Conservation (phyloP, 139 green algal species). For the Coelastrella sp. region DNA sequence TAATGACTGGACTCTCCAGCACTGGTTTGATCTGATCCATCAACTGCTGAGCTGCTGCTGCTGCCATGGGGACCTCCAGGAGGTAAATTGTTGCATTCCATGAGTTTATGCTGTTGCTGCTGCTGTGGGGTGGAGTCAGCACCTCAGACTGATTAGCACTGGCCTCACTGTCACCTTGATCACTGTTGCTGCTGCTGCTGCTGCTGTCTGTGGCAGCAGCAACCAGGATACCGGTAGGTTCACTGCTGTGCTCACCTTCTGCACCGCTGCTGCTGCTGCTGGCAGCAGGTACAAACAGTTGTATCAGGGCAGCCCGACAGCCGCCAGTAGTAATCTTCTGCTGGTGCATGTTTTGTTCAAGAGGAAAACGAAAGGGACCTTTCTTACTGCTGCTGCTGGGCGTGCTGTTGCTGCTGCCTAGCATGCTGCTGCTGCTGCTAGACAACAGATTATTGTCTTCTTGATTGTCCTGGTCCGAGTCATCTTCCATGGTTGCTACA, state of each 20-base stretch:
- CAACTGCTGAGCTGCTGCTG: neutral
- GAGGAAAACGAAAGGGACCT: neutral
- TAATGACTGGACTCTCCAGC: neutral
- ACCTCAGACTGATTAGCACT: neutral
- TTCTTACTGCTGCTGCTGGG: neutral
- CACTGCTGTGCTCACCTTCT: too few species aligned
- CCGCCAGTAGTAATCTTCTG: neutral
- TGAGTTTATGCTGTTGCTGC: neutral
- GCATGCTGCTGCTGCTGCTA: too few species aligned
- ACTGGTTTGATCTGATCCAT: neutral
- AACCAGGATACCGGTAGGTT: too few species aligned
- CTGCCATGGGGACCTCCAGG: neutral
- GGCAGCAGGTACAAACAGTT: slow-evolving; percentile 26
- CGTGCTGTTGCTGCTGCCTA: neutral
- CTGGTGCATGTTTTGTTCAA: neutral
- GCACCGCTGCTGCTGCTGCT: neutral
- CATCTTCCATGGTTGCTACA: neutral
- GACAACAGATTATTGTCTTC: too few species aligned
- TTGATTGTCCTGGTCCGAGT: neutral
- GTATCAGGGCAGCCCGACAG: neutral
- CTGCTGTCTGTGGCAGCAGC: neutral
- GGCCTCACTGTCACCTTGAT: neutral
- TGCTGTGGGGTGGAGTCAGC: neutral
- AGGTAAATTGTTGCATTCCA: slow-evolving; percentile 13
- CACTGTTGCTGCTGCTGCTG: slow-evolving; percentile 14